These are phyloP conservation scores for Psilocybe cyanescens DNA, from an alignment of 768 basidiomycete genomes.

Conservation along the genomic window DNA sequence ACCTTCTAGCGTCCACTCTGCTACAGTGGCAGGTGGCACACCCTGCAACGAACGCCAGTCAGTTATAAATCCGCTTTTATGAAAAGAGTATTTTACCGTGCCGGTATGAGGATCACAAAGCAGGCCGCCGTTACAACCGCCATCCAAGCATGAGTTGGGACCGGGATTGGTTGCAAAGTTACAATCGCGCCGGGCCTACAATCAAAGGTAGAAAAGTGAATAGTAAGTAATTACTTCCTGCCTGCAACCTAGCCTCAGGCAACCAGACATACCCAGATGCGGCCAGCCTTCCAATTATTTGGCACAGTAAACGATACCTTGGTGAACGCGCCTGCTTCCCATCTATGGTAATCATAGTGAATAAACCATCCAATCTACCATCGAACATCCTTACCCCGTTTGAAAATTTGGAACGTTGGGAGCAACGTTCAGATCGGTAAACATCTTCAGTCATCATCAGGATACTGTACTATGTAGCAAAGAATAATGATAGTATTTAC, in stretches of 20 bases:
- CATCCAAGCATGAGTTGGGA: constrained; percentile 64
- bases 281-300: constrained; percentile 65
- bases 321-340: constrained; percentile 42
- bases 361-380: not conserved
- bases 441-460: constrained; percentile 45
- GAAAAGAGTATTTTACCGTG: constrained; percentile 35
- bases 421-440: constrained; percentile 60
- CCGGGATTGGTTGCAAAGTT: constrained; percentile 57
- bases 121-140: constrained; percentile 74
- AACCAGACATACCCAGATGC: constrained; percentile 47
- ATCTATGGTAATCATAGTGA: constrained; percentile 28
- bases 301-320: constrained; percentile 56
- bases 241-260: not conserved
- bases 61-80: not conserved
- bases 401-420: constrained; percentile 43
- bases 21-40: constrained; percentile 70
- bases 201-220: not conserved
- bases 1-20: constrained; percentile 65
- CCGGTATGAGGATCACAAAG: constrained; percentile 55
- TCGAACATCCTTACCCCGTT: constrained; percentile 43
- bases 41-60: constrained; percentile 35
- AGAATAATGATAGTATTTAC: constrained; percentile 21
- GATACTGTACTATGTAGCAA: not conserved
- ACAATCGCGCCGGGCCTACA: constrained; percentile 66
- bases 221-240: not conserved